These are phyloP conservation scores for Podila horticola DNA, from an alignment of 192 early-diverging fungal species.

Conservation along the genomic window DNA sequence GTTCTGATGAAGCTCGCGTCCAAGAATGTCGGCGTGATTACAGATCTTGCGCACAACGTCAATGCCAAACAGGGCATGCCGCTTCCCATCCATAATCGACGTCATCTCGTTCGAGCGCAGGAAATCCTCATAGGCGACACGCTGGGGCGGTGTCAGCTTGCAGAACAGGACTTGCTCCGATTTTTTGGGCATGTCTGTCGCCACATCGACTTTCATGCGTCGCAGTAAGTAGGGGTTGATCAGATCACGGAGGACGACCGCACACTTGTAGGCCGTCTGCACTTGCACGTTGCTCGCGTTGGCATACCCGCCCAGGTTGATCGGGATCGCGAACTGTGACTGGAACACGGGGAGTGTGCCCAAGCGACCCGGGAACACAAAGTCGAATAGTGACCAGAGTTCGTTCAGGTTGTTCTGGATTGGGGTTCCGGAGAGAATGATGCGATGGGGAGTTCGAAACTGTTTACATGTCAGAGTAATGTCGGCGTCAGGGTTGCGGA, in stretches of 20 bases:
- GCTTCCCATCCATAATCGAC: slow-evolving; percentile 79
- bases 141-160: slow-evolving; percentile 81
- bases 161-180: slow-evolving; percentile 94
- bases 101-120: slow-evolving; percentile 78
- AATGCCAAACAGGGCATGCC: slow-evolving; percentile 89
- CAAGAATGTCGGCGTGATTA: slow-evolving; percentile 91
- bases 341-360: slow-evolving; percentile 88
- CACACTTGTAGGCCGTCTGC: slow-evolving; percentile 94
- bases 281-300: slow-evolving; percentile 92
- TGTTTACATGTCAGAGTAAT: slow-evolving; percentile 80
- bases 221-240: slow-evolving; percentile 95
- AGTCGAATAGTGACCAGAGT: slow-evolving; percentile 86
- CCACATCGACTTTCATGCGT: slow-evolving; percentile 93
- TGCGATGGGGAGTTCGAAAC: slow-evolving; percentile 74
- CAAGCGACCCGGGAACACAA: slow-evolving; percentile 79
- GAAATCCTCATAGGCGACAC: slow-evolving; percentile 76
- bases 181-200: slow-evolving; percentile 89
- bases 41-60: slow-evolving; percentile 96
- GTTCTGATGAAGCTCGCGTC: slow-evolving; percentile 39
- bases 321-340: slow-evolving; percentile 92
- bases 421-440: slow-evolving; percentile 83
- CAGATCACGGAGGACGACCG: slow-evolving; percentile 87
- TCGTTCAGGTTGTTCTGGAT: slow-evolving; percentile 86
- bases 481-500: slow-evolving; percentile 94
- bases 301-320: slow-evolving; percentile 91